phyloP scores from a whole-genome alignment of 768 basidiomycete genomes.

The Pleurotus ostreatus region DNA sequence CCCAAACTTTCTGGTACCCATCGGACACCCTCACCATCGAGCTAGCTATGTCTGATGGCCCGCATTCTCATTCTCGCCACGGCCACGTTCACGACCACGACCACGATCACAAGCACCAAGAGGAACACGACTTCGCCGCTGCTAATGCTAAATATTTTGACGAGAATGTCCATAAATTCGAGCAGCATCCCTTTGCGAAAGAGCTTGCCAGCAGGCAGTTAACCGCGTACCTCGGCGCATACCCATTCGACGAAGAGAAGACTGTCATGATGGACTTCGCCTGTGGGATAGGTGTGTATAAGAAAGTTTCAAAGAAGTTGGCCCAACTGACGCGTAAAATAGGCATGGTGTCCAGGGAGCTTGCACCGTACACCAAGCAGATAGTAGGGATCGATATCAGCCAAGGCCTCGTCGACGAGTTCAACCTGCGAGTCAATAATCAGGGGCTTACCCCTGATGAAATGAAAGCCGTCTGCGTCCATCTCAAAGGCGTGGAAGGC shows the following conservation, averaged over 20 bases:
- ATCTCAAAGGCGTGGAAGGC: slow-evolving; percentile 41
- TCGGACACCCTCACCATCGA: too few species aligned
- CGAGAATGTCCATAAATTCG: slow-evolving; percentile 13
- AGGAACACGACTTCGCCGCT: slow-evolving; percentile 19
- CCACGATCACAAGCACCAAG: slow-evolving; percentile 10
- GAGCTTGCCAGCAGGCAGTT: slow-evolving; percentile 30
- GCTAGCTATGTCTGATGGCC: too few species aligned
- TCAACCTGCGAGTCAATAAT: slow-evolving; percentile 51
- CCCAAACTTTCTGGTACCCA: too few species aligned
- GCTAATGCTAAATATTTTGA: slow-evolving; percentile 38
- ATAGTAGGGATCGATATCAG: slow-evolving; percentile 78
- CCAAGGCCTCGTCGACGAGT: slow-evolving; percentile 63
- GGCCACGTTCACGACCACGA: not conserved
- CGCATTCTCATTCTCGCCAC: too few species aligned
- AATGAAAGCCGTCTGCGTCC: slow-evolving; percentile 57
- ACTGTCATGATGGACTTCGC: slow-evolving; percentile 72
- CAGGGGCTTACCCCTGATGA: slow-evolving; percentile 64
- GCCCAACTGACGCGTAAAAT: not conserved
- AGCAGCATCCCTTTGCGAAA: slow-evolving; percentile 16
- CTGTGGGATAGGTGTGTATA: slow-evolving; percentile 57
- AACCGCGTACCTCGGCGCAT: slow-evolving; percentile 31
- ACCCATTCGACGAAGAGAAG: slow-evolving; percentile 47
- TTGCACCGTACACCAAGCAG: slow-evolving; percentile 55
- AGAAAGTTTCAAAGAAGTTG: too few species aligned
- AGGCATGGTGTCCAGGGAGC: slow-evolving; percentile 63